Conservation (phyloP, 768 basidiomycete genomes). For the Botryobasidium botryosum region DNA sequence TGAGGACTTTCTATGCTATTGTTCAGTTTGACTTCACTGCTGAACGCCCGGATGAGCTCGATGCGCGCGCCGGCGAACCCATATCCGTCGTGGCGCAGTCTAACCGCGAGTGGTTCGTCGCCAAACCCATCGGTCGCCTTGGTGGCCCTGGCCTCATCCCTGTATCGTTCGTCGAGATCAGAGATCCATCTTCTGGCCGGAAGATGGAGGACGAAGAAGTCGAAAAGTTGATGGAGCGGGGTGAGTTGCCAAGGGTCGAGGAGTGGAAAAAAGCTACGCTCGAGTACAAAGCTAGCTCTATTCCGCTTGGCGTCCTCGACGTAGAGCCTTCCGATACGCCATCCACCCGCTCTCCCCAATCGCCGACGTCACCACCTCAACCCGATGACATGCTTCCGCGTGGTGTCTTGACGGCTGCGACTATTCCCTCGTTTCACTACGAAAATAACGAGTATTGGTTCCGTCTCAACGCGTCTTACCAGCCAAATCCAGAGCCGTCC, state of each 20-base stretch:
- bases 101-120: slow-evolving; percentile 99
- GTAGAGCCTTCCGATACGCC: slow-evolving; percentile 19
- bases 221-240: slow-evolving; percentile 61
- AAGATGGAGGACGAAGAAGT: slow-evolving; percentile 48
- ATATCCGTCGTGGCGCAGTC: slow-evolving; percentile 97
- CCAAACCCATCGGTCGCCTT: slow-evolving; percentile 89
- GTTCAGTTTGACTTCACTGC: slow-evolving; percentile 91
- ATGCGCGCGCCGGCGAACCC: slow-evolving; percentile 83
- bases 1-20: slow-evolving; percentile 77
- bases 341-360: slow-evolving; percentile 3
- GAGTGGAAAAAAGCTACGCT: slow-evolving; percentile 97
- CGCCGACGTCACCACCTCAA: not conserved
- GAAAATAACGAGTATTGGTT: slow-evolving; percentile 98
- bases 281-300: slow-evolving; percentile 90
- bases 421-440: slow-evolving; percentile 91
- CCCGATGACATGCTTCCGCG: slow-evolving; percentile 33
- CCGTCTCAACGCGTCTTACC: slow-evolving; percentile 76
- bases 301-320: slow-evolving; percentile 85
- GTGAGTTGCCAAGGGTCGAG: slow-evolving; percentile 88
- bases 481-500: slow-evolving; percentile 44
- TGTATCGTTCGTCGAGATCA: slow-evolving; percentile 90
- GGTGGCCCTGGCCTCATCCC: slow-evolving; percentile 96
- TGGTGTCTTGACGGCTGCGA: slow-evolving; percentile 71
- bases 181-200: slow-evolving; percentile 75
- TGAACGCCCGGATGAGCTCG: slow-evolving; percentile 93